phyloP scores from a whole-genome alignment of 495 filamentous ascomycete species.

The Neohortaea acidophila region DNA sequence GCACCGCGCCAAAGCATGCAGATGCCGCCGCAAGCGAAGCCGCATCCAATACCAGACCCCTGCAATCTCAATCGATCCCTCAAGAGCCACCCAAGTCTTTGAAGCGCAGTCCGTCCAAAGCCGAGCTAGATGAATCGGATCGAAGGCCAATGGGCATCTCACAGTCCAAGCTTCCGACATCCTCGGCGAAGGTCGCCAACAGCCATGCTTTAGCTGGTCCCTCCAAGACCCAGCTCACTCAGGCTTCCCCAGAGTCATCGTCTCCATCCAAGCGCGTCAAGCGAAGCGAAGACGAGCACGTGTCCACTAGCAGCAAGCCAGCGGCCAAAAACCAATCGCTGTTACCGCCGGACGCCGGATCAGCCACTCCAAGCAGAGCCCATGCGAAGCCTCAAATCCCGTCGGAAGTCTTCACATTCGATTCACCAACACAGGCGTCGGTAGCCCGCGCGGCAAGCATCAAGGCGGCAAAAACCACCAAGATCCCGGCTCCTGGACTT shows the following conservation, averaged over 20 bases:
- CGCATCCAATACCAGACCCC: conserved; percentile 13
- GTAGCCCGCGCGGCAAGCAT: conserved; percentile 46
- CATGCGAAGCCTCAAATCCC: conserved; percentile 16
- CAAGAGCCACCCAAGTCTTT: conserved; percentile 40
- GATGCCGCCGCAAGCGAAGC: conserved; percentile 21
- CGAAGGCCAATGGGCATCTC: conserved; percentile 18
- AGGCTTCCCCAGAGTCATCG: conserved; percentile 5
- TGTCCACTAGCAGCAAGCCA: conserved; percentile 38
- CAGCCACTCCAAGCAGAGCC: conserved; percentile 22
- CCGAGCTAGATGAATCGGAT: conserved; percentile 42
- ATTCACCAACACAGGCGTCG: conserved; percentile 72
- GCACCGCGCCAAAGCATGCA: conserved; percentile 36
- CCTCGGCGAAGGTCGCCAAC: conserved; percentile 16
- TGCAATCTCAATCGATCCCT: neutral
- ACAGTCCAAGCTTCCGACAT: conserved; percentile 30
- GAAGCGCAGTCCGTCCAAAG: conserved; percentile 64
- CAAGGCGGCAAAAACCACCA: conserved; percentile 39
- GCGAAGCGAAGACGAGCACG: conserved; percentile 41
- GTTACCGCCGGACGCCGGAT: too few species aligned
- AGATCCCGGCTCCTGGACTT: conserved; percentile 41
- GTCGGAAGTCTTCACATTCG: conserved; percentile 36
- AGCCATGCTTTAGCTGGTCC: conserved; percentile 24
- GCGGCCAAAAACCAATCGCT: too few species aligned
- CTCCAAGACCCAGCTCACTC: conserved; percentile 21
- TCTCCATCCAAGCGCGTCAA: conserved; percentile 51